Evolutionary conservation across 106 monocot species (phyloP), one percentile per base, ranked within the genome.

Genomic region (Xerophyta viscosa): DNA sequence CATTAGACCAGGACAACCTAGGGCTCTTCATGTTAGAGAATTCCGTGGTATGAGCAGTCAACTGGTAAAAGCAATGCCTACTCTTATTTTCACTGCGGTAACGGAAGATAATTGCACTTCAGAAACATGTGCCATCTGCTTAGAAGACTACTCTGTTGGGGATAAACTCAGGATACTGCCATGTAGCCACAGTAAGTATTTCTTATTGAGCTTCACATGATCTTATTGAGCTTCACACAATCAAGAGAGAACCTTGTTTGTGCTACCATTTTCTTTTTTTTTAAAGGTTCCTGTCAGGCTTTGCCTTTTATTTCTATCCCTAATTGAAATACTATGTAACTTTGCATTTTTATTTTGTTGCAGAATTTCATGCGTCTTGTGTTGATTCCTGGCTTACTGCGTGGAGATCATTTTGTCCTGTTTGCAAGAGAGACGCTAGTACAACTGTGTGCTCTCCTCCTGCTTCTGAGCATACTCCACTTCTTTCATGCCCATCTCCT

Each of bases 381-480:
- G 74, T 92, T 6, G 92, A 92, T 61, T 66, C 76, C 6, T 92
- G 92, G 92, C 79, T 92, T 23, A 86, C 86, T 10, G 68, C 70
- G 17, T 86, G 86, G 86, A 55, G 92, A 73, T 79, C 86, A n/a
- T 92, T 92, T 60, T 92, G 92, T 57, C 92, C 92, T 10, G 70
- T 92, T 15, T 92, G 92, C 72, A 92, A 92, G 70, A 73, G 66
- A 48, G 93, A 94, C 48, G 93, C 84, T 22, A 70, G 69, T 18
- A 69, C 55, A 18, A 64, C 54, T 62, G 65, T 54, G n/a, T 28
- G 45, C 15, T 58, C 53, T 42, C 66, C 66, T 12, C 88, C 84
- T 14, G 63, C 88, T 22, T 78, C 84, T 1, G 88, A 88, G 54
- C 51, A 48, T 56, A 84, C 93, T 27, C 88, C 93, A 4, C 56